Evolutionary conservation across 345 rosid genomes (phyloP), one percentile per base, ranked within the genome.

Genomic region (Lepidium africanum): DNA sequence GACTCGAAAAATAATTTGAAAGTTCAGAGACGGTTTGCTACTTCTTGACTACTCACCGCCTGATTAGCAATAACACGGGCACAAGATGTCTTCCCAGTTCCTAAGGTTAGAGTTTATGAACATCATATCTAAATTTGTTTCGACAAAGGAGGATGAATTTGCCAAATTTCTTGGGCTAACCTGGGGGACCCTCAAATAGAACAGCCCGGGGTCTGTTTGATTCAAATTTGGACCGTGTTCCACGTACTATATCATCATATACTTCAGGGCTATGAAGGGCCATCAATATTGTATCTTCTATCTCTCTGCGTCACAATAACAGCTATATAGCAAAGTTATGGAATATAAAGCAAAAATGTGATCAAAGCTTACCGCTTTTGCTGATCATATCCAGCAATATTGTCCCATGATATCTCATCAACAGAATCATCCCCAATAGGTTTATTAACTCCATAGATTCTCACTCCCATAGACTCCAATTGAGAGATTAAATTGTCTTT

Each of bases 181-280:
- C 99, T 75, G 96, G 97, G 8, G 97, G 99, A 37, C 97, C 99
- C 81, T 94, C 96, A 77, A 91, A 94, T 38, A 94, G 91, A 67
- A 94, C 90, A 23, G 97, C 96, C 25, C 96, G 85, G 35, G 99
- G 97, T 78, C 99, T 77, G 54, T 94, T 91, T 19, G 97, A 86
- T 81, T 94, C 96, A 63, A 87, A 94, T 52, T 94, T 91, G 12
- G 67, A 41, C 61, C 96, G 83, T 69, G 99, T 87, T 15, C 95
- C 92, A 74, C 85, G 96, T 67, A 91, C 99, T 75, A 91, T 89
- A 45, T 89, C 88, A 75, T 94, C 97, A 78, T 89, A 91, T 35
- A 89, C 82, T 75, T 87, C 85, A 73, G 97, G 97, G 72, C 87
- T 89, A 14, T 82, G 90, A 62, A 91, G 84, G 30, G 97, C 89